Conservation (phyloP, 208 protist species). For the Porcisia hertigi region DNA sequence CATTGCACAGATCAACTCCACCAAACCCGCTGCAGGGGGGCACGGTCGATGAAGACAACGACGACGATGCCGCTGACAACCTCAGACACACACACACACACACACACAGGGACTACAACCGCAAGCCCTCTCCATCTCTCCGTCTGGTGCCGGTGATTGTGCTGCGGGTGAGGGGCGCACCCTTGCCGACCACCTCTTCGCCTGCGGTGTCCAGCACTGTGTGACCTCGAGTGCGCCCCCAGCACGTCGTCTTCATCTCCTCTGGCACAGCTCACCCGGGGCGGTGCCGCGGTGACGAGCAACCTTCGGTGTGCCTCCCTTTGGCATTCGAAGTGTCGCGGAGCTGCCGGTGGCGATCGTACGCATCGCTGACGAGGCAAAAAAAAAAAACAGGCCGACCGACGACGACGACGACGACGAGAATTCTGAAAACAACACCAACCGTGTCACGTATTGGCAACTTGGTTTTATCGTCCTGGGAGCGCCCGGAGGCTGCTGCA, state of each 20-base stretch:
- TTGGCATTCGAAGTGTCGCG: constrained; percentile 34
- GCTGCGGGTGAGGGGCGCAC: neutral
- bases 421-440: neutral
- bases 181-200: neutral
- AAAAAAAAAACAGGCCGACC: neutral
- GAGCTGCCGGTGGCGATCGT: constrained; percentile 30
- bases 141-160: too few relatives aligned
- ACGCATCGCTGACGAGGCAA: constrained; percentile 16
- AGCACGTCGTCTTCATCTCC: neutral
- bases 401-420: neutral
- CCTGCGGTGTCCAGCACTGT: neutral
- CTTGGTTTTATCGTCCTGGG: neutral
- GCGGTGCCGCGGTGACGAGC: neutral
- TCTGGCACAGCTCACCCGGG: neutral
- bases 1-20: neutral
- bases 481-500: neutral
- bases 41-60: neutral
- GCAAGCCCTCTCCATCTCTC: too few relatives aligned
- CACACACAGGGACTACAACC: neutral
- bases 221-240: neutral
- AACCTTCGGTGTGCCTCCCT: constrained; percentile 16
- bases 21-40: neutral
- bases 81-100: too few relatives aligned
- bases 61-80: too few relatives aligned
- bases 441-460: neutral